Percentiles rank a stretch among this genome's conserved stretches.
phyloP scores from a whole-genome alignment of 129 eudicot species.

The Arctium lappa region DNA sequence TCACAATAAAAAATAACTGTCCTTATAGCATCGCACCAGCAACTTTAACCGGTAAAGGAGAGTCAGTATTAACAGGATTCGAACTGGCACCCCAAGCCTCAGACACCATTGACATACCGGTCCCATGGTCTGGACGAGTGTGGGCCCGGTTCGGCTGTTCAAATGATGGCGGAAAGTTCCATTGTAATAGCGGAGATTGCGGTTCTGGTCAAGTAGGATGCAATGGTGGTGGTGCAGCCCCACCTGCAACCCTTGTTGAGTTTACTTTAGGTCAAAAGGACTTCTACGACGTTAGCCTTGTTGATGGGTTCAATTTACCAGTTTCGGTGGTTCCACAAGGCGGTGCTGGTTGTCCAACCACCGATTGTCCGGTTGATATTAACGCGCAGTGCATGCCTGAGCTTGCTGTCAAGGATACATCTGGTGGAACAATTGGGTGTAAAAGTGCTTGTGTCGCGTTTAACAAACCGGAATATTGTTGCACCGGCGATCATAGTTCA shows the following conservation, averaged over 20 bases:
- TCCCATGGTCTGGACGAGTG: constrained; percentile 50
- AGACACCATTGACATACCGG: constrained; percentile 6
- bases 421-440: constrained; percentile 46
- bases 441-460: constrained; percentile 56
- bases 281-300: constrained; percentile 55
- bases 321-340: constrained; percentile 23
- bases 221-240: constrained; percentile 40
- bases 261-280: constrained; percentile 38
- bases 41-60: constrained; percentile 33
- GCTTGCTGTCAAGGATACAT: constrained; percentile 24
- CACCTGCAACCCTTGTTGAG: constrained; percentile 49
- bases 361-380: constrained; percentile 41
- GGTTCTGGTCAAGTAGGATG: constrained; percentile 42
- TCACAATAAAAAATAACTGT: constrained; percentile 38
- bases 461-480: constrained; percentile 44
- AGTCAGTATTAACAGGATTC: constrained; percentile 26
- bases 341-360: constrained; percentile 14
- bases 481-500: constrained; percentile 33
- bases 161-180: constrained; percentile 8
- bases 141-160: constrained; percentile 52
- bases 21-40: constrained; percentile 46
- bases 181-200: constrained; percentile 41
- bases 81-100: constrained; percentile 23
- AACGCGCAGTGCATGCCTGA: constrained; percentile 40
- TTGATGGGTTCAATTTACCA: constrained; percentile 61